Base-by-base conservation (phyloP, 2,329 filamentous ascomycete genomes). In the Beauveria pseudobassiana region DNA sequence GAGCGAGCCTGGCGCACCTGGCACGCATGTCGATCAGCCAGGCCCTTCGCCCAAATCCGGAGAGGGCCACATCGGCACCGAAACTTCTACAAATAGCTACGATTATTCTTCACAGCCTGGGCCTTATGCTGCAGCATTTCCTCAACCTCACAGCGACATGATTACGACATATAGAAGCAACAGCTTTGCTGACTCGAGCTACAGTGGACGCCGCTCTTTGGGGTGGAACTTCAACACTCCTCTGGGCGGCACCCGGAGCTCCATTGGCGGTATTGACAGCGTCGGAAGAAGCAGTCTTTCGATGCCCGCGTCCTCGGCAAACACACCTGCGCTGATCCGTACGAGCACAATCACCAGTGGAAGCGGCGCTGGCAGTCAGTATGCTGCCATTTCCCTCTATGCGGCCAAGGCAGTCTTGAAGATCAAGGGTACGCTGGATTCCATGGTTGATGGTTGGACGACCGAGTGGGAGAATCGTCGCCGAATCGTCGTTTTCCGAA, bases 401-500 rank as follows among this genome's bases (percentile, higher is more conserved):
- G 87, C 91, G 18, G 85, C 86, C 70, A 97, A 96, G 77, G 95
- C 93, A 0, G 80, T 88, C 20, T 79, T 98, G 34, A 91, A 95
- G 70, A 88, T 98, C 63, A 84, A 89, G 59, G 93, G 93, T 22
- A 90, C 97, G 69, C 82, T 99, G 53, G 87, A 92, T 57, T 78
- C 81, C 8, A 97, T 98, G 93, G 86, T 87, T 0, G 83, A 89
- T 64, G 83, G 87, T 64, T 99, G 95, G 95, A 88, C 85, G 1
- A 76, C 82, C 30, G 91, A 96, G 73, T 87, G 86, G 76, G 83
- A 87, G 43, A 86, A 86, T 59, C 89, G 90, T 69, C 83, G 95
- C 52, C 85, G 95, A 42, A 87, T 99, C 43, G 93, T 99, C 20
- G 85, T 93, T 68, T 99, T 99, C 77, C 87, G 83, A 68, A 88